A percentile compares a stretch with the other conserved stretches of the same genome.
Conservation (phyloP, 2,329 filamentous ascomycete genomes). For the Trematosphaeria pertusa region DNA sequence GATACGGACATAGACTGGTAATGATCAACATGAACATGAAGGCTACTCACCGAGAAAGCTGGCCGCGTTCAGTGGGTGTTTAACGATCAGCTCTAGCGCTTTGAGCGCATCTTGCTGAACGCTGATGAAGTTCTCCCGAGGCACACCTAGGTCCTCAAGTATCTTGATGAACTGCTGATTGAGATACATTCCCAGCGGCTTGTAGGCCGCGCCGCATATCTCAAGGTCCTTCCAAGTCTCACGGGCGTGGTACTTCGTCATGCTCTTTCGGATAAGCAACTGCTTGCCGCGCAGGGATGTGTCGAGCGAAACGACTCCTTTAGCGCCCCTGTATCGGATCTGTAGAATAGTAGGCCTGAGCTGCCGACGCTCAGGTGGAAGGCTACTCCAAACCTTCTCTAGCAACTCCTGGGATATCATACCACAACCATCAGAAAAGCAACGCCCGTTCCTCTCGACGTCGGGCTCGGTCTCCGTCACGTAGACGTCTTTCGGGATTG, state of each 20-base stretch:
- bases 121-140: slow-evolving; percentile 64
- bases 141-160: slow-evolving; percentile 76
- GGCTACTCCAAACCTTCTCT: slow-evolving; percentile 65
- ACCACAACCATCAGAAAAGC: slow-evolving; percentile 83
- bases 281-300: slow-evolving; percentile 61
- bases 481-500: slow-evolving; percentile 57
- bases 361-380: slow-evolving; percentile 50
- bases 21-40: too few species aligned
- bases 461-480: slow-evolving; percentile 55
- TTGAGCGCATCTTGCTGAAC: slow-evolving; percentile 70
- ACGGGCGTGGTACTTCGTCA: slow-evolving; percentile 74
- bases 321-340: slow-evolving; percentile 75
- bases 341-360: slow-evolving; percentile 62
- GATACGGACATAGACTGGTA: too few species aligned
- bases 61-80: slow-evolving; percentile 66
- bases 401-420: slow-evolving; percentile 70
- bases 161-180: slow-evolving; percentile 88
- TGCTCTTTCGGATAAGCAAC: slow-evolving; percentile 72
- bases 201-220: slow-evolving; percentile 73
- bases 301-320: slow-evolving; percentile 69
- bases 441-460: slow-evolving; percentile 61
- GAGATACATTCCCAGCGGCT: slow-evolving; percentile 71
- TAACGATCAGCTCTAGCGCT: slow-evolving; percentile 65
- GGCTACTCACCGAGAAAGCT: slow-evolving; percentile 60
- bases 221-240: slow-evolving; percentile 63